These are phyloP conservation scores for Scleroderma citrinum DNA, from an alignment of 768 basidiomycete species.

Conservation along the genomic window DNA sequence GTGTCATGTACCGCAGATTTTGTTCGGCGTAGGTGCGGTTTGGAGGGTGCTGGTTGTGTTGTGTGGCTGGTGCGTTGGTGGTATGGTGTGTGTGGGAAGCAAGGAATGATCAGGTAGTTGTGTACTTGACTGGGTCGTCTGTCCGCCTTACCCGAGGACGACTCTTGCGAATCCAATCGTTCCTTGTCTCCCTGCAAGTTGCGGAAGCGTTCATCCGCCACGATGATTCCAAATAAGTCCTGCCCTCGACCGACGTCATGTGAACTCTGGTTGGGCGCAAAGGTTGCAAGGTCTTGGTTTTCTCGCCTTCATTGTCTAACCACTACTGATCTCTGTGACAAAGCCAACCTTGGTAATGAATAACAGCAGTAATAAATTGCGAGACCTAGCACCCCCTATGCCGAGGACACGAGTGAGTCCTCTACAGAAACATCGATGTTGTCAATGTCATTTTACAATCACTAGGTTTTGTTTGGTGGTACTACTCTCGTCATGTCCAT, in stretches of 20 bases:
- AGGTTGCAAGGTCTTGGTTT: no score
- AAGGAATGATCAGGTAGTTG: constrained; percentile 4
- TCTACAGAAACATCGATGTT: no score
- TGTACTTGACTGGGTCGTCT: constrained; percentile 1
- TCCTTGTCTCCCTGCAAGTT: background rate
- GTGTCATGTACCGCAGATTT: constrained; percentile 12
- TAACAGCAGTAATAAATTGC: background rate
- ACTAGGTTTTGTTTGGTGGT: constrained; percentile 24
- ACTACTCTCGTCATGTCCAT: constrained; percentile 14
- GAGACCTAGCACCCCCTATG: background rate
- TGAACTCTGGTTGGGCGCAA: no score
- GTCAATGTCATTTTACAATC: no score
- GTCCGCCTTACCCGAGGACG: background rate
- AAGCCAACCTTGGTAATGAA: background rate
- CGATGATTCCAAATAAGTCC: no score
- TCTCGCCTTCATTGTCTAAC: no score
- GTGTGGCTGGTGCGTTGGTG: constrained; percentile 10
- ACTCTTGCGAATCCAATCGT: background rate
- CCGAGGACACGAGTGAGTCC: background rate
- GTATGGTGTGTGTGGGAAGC: constrained; percentile 8
- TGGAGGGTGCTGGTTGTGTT: constrained; percentile 8
- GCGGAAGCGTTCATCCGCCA: background rate
- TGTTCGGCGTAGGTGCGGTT: constrained; percentile 6
- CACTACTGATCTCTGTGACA: background rate
- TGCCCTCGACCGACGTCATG: no score